These are phyloP conservation scores for Straminergon stramineum DNA, from an alignment of 225 moss, liverwort and hornwort genomes.

Conservation along the genomic window DNA sequence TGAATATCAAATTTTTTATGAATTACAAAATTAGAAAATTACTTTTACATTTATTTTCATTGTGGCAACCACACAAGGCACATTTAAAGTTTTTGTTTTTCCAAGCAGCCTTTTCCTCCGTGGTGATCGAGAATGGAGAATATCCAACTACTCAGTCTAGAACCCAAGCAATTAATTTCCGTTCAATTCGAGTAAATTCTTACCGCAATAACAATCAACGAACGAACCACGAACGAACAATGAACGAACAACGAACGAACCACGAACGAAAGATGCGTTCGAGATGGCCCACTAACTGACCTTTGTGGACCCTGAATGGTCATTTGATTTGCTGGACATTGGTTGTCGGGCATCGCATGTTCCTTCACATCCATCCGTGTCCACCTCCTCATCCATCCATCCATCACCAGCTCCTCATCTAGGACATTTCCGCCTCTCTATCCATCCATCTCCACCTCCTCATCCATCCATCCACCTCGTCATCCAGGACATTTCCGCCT, in stretches of 20 bases:
- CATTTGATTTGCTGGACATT: background rate
- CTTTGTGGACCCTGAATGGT: background rate
- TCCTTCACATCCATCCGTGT: background rate
- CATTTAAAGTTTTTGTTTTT: no score
- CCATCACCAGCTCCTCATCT: no score
- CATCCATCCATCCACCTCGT: background rate
- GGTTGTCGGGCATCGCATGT: background rate
- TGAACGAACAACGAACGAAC: background rate
- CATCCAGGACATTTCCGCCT: background rate
- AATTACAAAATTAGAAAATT: no score
- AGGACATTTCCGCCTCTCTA: rapidly evolving
- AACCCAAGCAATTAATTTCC: background rate
- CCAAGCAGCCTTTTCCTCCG: background rate
- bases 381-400: background rate
- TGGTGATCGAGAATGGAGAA: background rate
- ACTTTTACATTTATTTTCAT: no score
- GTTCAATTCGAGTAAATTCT: background rate
- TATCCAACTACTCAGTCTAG: background rate
- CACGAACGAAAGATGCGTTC: background rate
- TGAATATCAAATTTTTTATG: no score
- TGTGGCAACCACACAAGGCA: no score
- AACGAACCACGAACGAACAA: background rate
- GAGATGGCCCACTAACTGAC: background rate
- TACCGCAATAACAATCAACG: background rate
- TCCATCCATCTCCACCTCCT: no score